These are phyloP conservation scores for Naematelia encephala DNA, from an alignment of 768 basidiomycete genomes.

Conservation along the genomic window DNA sequence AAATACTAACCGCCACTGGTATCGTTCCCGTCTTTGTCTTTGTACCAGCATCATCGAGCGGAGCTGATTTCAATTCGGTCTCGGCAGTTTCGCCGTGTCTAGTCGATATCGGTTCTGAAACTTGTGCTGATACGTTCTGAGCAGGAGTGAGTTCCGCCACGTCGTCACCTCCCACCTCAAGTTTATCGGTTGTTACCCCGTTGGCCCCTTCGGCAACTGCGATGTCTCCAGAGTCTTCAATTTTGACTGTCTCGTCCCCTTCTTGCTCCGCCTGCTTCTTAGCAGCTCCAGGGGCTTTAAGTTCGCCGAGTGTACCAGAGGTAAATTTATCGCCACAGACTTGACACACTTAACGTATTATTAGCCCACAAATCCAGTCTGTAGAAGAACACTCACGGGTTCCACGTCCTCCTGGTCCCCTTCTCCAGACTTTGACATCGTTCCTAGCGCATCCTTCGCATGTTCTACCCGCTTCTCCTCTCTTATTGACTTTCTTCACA, in stretches of 20 bases:
- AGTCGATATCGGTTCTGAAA: too few species aligned
- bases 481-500: constrained; percentile 13
- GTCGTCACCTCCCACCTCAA: too few species aligned
- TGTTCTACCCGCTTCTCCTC: constrained; percentile 16
- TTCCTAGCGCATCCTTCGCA: constrained; percentile 39
- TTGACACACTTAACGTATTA: constrained; percentile 30
- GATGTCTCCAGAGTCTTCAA: too few species aligned
- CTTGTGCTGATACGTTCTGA: too few species aligned
- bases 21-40: too few species aligned
- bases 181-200: too few species aligned
- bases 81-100: too few species aligned
- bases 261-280: not conserved
- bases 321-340: constrained; percentile 34
- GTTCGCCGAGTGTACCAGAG: constrained; percentile 25
- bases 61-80: too few species aligned
- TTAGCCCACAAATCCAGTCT: not conserved
- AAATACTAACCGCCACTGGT: too few species aligned
- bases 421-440: constrained; percentile 36
- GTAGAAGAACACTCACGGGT: constrained; percentile 33
- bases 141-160: too few species aligned
- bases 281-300: constrained; percentile 33
- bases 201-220: too few species aligned
- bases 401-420: constrained; percentile 31
- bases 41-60: too few species aligned
- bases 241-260: not conserved